These are phyloP conservation scores for Suillus discolor DNA, from an alignment of 768 basidiomycete genomes.

Conservation along the genomic window DNA sequence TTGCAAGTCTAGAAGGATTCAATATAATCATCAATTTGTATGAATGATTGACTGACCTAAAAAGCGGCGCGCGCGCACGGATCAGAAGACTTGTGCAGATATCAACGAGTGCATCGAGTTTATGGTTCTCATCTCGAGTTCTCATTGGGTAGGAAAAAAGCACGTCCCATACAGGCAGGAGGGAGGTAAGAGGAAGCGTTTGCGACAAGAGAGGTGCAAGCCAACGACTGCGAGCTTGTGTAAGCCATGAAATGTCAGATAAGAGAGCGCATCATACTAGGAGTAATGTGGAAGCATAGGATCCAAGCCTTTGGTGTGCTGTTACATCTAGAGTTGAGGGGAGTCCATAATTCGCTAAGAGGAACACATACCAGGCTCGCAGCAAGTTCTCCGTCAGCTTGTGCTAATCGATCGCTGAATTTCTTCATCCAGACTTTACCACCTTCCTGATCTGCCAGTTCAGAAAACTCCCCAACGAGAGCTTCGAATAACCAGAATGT, in stretches of 20 bases:
- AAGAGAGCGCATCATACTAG: slow-evolving; percentile 51
- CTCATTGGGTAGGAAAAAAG: slow-evolving; percentile 63
- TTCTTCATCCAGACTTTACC: slow-evolving; percentile 63
- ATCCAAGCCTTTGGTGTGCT: slow-evolving; percentile 69
- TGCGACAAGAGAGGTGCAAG: slow-evolving; percentile 71
- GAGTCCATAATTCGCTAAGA: neutral
- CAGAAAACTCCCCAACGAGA: slow-evolving; percentile 70
- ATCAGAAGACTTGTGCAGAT: slow-evolving; percentile 72
- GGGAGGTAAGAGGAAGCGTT: slow-evolving; percentile 63
- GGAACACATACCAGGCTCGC: slow-evolving; percentile 52
- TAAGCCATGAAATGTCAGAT: slow-evolving; percentile 2
- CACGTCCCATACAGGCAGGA: slow-evolving; percentile 71
- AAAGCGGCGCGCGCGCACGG: slow-evolving; percentile 52
- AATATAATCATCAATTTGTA: slow-evolving; percentile 9
- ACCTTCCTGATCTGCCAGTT: slow-evolving; percentile 70
- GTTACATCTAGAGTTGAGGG: slow-evolving; percentile 8
- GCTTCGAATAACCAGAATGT: slow-evolving; percentile 83
- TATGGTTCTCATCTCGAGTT: slow-evolving; percentile 54
- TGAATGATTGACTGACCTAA: slow-evolving; percentile 44
- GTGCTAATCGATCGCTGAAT: slow-evolving; percentile 59
- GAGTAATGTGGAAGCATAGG: slow-evolving; percentile 79
- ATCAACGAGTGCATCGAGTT: slow-evolving; percentile 70
- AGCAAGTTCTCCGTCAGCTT: slow-evolving; percentile 66
- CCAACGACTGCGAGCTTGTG: slow-evolving; percentile 59
- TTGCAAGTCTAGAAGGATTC: slow-evolving; percentile 50